Evolutionary conservation across 352 stramenopile species (phyloP).

Genomic region (Chrysophaeum taylorii): DNA sequence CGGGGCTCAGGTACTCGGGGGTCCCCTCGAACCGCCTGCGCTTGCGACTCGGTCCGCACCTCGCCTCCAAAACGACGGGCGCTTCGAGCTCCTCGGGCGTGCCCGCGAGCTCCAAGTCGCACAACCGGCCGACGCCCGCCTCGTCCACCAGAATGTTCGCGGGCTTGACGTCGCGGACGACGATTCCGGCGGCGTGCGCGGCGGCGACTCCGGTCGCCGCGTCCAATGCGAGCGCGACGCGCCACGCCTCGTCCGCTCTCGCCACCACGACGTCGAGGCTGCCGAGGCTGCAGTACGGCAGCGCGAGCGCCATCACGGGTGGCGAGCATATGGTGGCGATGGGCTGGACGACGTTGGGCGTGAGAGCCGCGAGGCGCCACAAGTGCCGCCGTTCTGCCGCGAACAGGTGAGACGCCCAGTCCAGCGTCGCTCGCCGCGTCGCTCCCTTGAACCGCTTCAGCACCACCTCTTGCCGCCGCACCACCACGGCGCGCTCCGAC

Average conservation of each 20-base stretch:
- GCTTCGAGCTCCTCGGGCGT: too few species aligned
- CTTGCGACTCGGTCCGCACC: neutral
- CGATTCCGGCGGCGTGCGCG: neutral
- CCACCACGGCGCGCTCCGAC: too few species aligned
- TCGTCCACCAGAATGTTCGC: neutral
- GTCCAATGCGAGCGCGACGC: neutral
- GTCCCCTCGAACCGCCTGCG: neutral
- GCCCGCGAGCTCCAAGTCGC: constrained; percentile 3
- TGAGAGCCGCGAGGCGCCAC: neutral
- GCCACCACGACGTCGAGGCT: neutral
- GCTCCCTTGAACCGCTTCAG: neutral
- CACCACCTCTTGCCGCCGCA: too few species aligned
- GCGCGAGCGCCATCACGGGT: neutral
- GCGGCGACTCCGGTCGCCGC: neutral
- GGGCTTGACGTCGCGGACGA: constrained; percentile 1
- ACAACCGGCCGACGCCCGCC: neutral
- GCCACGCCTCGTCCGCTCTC: too few species aligned
- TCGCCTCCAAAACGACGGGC: too few species aligned
- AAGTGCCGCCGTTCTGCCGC: neutral
- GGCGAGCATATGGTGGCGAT: neutral
- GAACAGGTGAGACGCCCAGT: neutral
- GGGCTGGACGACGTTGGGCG: neutral
- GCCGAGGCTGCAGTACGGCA: neutral
- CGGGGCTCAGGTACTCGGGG: neutral
- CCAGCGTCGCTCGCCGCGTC: neutral